These are phyloP conservation scores for Ramaria rubella DNA, from an alignment of 768 basidiomycete genomes.

Conservation along the genomic window DNA sequence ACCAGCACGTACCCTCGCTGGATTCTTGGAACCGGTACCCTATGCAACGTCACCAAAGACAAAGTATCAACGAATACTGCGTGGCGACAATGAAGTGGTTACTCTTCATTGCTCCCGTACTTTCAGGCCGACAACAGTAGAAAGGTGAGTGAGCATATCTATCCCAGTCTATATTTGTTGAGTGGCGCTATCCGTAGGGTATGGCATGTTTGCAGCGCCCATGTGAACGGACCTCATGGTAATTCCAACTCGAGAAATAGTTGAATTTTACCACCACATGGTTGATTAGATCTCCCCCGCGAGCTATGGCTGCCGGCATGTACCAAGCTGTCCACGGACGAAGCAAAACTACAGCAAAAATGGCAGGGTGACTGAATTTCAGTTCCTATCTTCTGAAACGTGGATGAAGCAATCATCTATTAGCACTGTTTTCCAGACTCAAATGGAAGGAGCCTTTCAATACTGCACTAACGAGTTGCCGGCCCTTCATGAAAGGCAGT, in stretches of 20 bases:
- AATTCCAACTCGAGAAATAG: not conserved
- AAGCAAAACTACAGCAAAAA: not conserved
- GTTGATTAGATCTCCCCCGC: constrained; percentile 13
- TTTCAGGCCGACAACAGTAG: constrained; percentile 37
- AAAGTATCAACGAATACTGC: constrained; percentile 37
- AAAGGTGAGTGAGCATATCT: constrained; percentile 37
- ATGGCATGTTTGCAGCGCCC: not conserved
- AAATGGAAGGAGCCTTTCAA: constrained; percentile 47
- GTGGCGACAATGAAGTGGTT: constrained; percentile 32
- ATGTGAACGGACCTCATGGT: constrained; percentile 36
- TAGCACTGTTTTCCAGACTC: constrained; percentile 54
- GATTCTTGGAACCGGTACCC: constrained; percentile 37
- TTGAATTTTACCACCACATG: not conserved
- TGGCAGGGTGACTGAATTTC: constrained; percentile 14
- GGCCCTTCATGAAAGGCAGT: constrained; percentile 45
- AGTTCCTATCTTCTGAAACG: constrained; percentile 8
- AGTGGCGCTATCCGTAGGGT: not conserved
- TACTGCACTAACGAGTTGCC: constrained; percentile 54
- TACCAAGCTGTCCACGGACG: not conserved
- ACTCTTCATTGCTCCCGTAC: constrained; percentile 50
- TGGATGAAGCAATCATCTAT: not conserved
- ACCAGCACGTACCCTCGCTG: constrained; percentile 28
- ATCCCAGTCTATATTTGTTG: not conserved
- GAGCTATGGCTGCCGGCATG: constrained; percentile 6
- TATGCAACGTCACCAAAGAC: constrained; percentile 41